Evolutionary conservation across 495 filamentous ascomycete genomes (phyloP), one percentile per base, ranked within the genome.

Genomic region (Parathielavia hyrcaniae): DNA sequence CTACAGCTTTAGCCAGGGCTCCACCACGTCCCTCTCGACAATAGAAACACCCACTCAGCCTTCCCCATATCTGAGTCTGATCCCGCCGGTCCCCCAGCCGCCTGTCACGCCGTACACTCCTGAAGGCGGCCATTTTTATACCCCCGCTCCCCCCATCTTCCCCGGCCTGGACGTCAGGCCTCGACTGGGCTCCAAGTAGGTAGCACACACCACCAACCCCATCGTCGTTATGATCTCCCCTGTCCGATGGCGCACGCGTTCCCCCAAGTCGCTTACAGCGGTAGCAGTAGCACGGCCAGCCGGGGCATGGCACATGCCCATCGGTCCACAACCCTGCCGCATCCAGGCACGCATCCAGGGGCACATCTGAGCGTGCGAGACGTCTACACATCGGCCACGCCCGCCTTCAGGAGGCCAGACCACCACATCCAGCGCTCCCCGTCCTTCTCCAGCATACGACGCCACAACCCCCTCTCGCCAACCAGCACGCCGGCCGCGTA

Each of bases 261-360:
- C 61, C 53, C 64, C 57, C 49, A 67, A 55, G 57, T 59, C 59
- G 67, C 75, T 78, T 67, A 77, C 73, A 66, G 59, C 61, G 62
- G 61, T 66, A 69, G 61, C 64, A 75, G 70, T 73, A 79, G 66
- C 64, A 76, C 70, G 47, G 66, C 75, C 56, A 70, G 76, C 60
- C 69, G 77, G 74, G 76, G 76, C 63, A 79, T 81, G 77, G 77
- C 78, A 75, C 77, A 79, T 71, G 73, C 74, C 70, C 74, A 72
- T 65, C 78, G 78, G 63, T 70, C 77, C 61, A 67, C 76, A 64
- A 66, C 73, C 55, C 58, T 81, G 61, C 76, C 79, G 60, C 76
- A 77, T 63, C 76, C 73, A 65, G 68, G 65, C 51, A 70, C 79
- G 60, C 76, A 77, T 63, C 76, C 73, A 65, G 68, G 65, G 52